phyloP scores from a whole-genome alignment of 2,329 filamentous ascomycete species.

The Colletotrichum somersetense region DNA sequence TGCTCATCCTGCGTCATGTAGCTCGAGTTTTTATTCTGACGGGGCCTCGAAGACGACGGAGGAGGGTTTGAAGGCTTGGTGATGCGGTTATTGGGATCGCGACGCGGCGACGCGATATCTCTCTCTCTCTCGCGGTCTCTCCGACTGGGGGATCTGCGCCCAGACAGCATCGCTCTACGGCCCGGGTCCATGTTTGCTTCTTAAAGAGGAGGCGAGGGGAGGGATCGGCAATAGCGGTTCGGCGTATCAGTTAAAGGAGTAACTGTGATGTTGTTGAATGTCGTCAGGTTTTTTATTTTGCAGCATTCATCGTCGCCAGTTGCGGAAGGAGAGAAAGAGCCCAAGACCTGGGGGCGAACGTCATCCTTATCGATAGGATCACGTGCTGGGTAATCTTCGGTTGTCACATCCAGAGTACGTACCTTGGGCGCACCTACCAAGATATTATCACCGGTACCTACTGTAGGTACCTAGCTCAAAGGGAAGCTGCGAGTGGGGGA shows the following conservation, averaged over 20 bases:
- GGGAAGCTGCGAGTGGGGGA: neutral
- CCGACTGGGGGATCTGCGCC: conserved; percentile 57
- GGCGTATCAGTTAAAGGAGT: neutral
- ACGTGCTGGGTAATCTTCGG: neutral
- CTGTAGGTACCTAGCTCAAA: neutral
- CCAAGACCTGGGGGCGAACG: neutral
- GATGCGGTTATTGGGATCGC: conserved; percentile 68
- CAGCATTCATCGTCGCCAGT: conserved; percentile 3
- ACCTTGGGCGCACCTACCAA: too few relatives aligned
- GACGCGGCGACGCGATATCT: conserved; percentile 64
- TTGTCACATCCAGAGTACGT: too few relatives aligned
- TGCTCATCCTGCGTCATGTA: conserved; percentile 82
- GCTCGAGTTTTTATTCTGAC: conserved; percentile 49
- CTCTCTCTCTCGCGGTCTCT: conserved; percentile 32
- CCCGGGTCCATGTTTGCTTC: conserved; percentile 64
- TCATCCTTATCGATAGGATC: conserved; percentile 21
- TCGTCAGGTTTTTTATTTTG: neutral
- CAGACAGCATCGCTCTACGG: conserved; percentile 66
- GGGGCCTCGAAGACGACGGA: conserved; percentile 46
- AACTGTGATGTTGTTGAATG: conserved; percentile 19
- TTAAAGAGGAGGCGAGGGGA: neutral
- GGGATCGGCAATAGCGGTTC: neutral
- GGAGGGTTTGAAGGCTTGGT: conserved; percentile 61
- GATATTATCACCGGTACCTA: too few relatives aligned
- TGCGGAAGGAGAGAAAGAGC: neutral